A percentile compares a stretch with the other conserved stretches of the same genome.
Evolutionary conservation across 371 early-diverging fungal genomes (phyloP).

Genomic region (Rhizopus sp.): DNA sequence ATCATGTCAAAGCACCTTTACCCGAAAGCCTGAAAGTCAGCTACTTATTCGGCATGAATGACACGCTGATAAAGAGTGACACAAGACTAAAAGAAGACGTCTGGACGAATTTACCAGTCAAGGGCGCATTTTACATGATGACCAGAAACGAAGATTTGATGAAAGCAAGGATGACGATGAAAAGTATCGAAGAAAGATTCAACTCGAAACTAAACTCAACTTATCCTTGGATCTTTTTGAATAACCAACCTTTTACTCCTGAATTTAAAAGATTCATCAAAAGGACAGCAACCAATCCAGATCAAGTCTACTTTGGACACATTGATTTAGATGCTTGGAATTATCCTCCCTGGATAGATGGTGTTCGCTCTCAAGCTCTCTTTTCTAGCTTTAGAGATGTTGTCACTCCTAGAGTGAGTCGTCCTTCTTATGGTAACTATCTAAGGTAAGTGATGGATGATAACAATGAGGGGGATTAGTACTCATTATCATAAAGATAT

Average conservation of each 20-base stretch:
- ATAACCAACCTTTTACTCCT: slow-evolving; percentile 35
- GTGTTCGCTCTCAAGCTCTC: slow-evolving; percentile 16
- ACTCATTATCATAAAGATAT: slow-evolving; percentile 46
- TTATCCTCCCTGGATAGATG: slow-evolving; percentile 54
- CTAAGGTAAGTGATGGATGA: neutral
- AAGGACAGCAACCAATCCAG: slow-evolving; percentile 28
- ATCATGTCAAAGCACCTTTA: neutral
- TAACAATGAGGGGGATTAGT: neutral
- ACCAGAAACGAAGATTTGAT: slow-evolving; percentile 36
- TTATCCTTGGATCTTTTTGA: slow-evolving; percentile 59
- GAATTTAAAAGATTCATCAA: slow-evolving; percentile 35
- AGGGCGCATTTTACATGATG: slow-evolving; percentile 39
- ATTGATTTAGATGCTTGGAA: slow-evolving; percentile 46
- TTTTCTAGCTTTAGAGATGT: neutral
- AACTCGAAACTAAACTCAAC: slow-evolving; percentile 24
- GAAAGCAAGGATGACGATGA: slow-evolving; percentile 37
- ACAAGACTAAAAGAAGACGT: slow-evolving; percentile 9
- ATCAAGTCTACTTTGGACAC: slow-evolving; percentile 41
- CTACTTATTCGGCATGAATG: neutral
- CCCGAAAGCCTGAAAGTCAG: slow-evolving; percentile 1
- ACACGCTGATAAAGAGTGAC: slow-evolving; percentile 3
- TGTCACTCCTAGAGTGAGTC: neutral
- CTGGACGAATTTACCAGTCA: slow-evolving; percentile 26
- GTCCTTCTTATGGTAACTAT: slow-evolving; percentile 1
- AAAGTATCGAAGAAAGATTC: slow-evolving; percentile 50